These are phyloP conservation scores for Bipolaris victoriae DNA, from an alignment of 2,329 filamentous ascomycete genomes.

Conservation along the genomic window DNA sequence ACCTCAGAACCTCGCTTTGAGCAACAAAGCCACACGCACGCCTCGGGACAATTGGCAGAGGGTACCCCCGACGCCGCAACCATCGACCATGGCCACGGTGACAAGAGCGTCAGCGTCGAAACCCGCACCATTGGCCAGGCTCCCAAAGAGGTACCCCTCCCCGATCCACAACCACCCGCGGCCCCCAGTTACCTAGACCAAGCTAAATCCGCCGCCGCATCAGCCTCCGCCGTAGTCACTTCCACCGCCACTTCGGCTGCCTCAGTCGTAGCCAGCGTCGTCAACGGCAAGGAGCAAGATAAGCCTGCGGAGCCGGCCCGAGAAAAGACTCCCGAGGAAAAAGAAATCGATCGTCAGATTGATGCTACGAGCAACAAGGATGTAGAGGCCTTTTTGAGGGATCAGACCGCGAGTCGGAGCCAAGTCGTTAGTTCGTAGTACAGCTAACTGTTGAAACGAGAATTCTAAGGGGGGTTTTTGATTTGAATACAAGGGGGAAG, in stretches of 20 bases:
- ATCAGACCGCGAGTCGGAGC: constrained; percentile 21
- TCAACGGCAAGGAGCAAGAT: constrained; percentile 29
- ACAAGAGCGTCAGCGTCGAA: constrained; percentile 56
- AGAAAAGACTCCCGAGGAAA: constrained; percentile 39
- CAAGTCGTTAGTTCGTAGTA: background rate
- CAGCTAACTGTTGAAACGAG: too few relatives aligned
- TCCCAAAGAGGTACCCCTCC: constrained; percentile 54
- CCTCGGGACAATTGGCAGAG: constrained; percentile 49
- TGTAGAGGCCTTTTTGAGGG: constrained; percentile 44
- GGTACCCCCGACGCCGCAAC: constrained; percentile 52
- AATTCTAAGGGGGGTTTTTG: background rate
- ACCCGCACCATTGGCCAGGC: constrained; percentile 57
- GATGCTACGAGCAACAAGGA: constrained; percentile 36
- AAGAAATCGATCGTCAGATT: constrained; percentile 39
- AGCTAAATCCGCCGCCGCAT: constrained; percentile 49
- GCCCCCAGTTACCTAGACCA: constrained; percentile 51
- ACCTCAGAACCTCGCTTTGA: constrained; percentile 52
- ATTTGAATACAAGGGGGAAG: too few relatives aligned
- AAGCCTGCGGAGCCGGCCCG: constrained; percentile 19
- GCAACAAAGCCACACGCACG: constrained; percentile 54
- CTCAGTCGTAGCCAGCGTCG: constrained; percentile 36
- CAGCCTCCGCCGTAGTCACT: constrained; percentile 34
- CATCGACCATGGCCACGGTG: constrained; percentile 52
- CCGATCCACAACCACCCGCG: constrained; percentile 39
- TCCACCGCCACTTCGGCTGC: constrained; percentile 43